A percentile compares a stretch with the other conserved stretches of the same genome.
Conservation (phyloP, 805 yeast species). For the Blastobotrys muscicola region DNA sequence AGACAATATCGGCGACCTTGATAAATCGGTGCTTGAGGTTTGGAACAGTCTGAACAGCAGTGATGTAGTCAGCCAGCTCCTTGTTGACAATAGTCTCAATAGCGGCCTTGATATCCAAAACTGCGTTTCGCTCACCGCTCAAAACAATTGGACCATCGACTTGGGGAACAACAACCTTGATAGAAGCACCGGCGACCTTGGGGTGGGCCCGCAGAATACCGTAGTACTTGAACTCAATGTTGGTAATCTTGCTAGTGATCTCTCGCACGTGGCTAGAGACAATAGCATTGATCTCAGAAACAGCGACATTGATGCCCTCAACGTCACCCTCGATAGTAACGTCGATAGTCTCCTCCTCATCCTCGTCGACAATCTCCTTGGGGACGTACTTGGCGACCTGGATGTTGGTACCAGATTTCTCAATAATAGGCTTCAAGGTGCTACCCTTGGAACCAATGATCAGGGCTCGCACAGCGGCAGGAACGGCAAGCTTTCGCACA, state of each 20-base stretch:
- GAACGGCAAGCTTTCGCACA: conserved; percentile 50
- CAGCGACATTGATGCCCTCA: conserved; percentile 73
- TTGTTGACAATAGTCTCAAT: conserved; percentile 38
- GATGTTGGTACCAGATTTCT: conserved; percentile 55
- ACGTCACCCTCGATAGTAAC: conserved; percentile 74
- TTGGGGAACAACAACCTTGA: background rate
- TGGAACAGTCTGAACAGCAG: conserved; percentile 58
- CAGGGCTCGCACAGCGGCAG: conserved; percentile 64
- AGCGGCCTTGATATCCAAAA: conserved; percentile 43
- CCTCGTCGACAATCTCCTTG: conserved; percentile 37
- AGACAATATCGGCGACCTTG: conserved; percentile 22
- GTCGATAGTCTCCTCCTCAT: conserved; percentile 50
- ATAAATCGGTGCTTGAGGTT: conserved; percentile 59
- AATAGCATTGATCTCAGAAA: conserved; percentile 56
- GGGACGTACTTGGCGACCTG: conserved; percentile 41
- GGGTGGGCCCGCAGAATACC: conserved; percentile 22
- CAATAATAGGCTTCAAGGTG: conserved; percentile 69
- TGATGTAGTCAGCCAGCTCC: conserved; percentile 37
- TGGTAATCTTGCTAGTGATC: conserved; percentile 17
- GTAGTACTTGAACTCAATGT: conserved; percentile 17
- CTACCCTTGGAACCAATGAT: conserved; percentile 86
- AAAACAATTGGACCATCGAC: conserved; percentile 38
- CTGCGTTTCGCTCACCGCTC: conserved; percentile 64
- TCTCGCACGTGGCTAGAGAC: conserved; percentile 63
- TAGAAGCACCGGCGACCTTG: conserved; percentile 1